These are phyloP conservation scores for Syzygium syzygioides DNA, from an alignment of 441 rosid genomes.

Conservation along the genomic window DNA sequence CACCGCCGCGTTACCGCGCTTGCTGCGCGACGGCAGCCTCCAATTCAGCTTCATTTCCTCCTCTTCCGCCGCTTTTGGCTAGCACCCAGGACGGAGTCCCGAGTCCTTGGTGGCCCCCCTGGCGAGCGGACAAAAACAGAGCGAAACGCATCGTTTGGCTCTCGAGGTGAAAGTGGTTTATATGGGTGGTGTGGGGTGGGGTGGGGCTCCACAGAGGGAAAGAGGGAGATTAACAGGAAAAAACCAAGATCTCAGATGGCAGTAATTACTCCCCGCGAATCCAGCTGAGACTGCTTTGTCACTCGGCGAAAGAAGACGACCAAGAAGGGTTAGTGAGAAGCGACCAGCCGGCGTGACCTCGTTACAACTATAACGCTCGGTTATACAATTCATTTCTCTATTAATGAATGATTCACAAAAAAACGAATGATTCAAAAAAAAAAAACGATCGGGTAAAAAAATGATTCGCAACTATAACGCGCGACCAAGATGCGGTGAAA, in stretches of 20 bases:
- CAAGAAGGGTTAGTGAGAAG: background rate
- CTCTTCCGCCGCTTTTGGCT: background rate
- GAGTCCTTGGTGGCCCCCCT: background rate
- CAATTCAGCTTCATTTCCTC: slow-evolving; percentile 44
- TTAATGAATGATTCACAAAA: too few species aligned
- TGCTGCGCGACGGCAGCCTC: slow-evolving; percentile 28
- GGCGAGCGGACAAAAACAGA: background rate
- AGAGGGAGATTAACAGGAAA: background rate
- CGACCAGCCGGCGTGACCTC: background rate
- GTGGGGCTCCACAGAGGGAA: background rate
- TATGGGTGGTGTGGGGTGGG: background rate
- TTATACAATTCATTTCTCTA: too few species aligned
- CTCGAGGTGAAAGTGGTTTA: too few species aligned
- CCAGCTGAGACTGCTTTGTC: background rate
- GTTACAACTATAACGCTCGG: background rate
- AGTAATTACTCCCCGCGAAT: background rate
- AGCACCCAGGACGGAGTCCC: background rate
- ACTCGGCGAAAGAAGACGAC: background rate
- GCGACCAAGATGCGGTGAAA: too few species aligned
- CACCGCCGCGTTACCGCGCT: slow-evolving; percentile 39
- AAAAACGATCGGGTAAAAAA: too few species aligned
- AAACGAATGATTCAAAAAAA: too few species aligned
- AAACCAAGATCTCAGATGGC: background rate
- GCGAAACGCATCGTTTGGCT: background rate
- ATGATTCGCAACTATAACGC: too few species aligned